These are phyloP conservation scores for Phytophthora litchii DNA, from an alignment of 352 stramenopile genomes.

Conservation along the genomic window DNA sequence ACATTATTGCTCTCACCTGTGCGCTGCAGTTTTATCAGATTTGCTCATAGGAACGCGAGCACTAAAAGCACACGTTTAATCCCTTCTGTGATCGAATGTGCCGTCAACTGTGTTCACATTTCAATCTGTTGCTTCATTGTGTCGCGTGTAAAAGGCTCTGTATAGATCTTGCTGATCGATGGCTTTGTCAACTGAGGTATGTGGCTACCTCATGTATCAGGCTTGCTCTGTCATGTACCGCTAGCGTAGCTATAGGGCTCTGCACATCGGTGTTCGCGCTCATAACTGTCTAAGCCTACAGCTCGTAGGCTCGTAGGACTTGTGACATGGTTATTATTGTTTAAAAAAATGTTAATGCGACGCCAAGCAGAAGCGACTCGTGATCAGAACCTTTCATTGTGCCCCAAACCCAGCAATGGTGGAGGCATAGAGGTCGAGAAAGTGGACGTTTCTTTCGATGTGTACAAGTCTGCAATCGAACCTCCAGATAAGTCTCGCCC, in stretches of 20 bases:
- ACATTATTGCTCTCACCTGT: slow-evolving; percentile 36
- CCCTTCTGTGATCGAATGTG: slow-evolving; percentile 76
- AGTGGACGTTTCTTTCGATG: no score
- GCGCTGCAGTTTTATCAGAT: slow-evolving; percentile 83
- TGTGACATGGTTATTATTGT: no score
- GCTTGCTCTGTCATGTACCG: no score
- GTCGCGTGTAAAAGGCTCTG: neutral
- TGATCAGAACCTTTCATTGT: no score
- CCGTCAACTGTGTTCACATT: slow-evolving; percentile 86
- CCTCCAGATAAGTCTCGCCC: slow-evolving; percentile 24
- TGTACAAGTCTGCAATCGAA: no score
- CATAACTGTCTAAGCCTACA: neutral
- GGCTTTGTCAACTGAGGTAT: no score
- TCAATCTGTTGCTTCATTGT: neutral
- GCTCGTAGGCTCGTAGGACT: no score
- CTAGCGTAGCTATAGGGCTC: no score
- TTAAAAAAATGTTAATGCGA: slow-evolving; percentile 3
- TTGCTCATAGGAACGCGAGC: slow-evolving; percentile 81
- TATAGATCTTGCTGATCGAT: no score
- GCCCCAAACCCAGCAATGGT: neutral
- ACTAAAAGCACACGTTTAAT: slow-evolving; percentile 90
- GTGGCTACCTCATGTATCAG: no score
- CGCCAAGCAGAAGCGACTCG: slow-evolving; percentile 1
- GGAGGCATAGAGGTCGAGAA: no score
- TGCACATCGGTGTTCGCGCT: no score